phyloP scores from a whole-genome alignment of 208 protist species.

The Naegleria lovaniensis region DNA sequence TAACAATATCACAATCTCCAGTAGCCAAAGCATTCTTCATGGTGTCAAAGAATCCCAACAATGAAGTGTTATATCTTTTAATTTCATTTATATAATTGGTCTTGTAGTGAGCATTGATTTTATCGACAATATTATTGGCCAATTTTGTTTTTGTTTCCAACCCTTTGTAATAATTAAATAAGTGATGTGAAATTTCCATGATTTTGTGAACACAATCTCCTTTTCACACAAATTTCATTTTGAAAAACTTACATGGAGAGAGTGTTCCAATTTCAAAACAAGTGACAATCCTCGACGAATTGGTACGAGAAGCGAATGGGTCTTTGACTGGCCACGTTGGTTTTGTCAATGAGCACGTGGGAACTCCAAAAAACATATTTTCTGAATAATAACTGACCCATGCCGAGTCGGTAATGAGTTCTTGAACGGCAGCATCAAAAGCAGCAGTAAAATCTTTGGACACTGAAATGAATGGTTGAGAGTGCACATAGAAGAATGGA shows the following conservation, averaged over 20 bases:
- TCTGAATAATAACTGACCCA: background rate
- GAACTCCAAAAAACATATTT: background rate
- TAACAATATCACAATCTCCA: background rate
- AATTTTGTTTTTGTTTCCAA: background rate
- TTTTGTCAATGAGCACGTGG: background rate
- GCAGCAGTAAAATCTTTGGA: background rate
- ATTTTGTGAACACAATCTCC: too few relatives aligned
- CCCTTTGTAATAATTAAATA: too few relatives aligned
- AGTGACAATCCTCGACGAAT: too few relatives aligned
- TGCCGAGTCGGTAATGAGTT: background rate
- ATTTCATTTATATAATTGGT: background rate
- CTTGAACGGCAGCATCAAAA: background rate
- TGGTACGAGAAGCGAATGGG: background rate
- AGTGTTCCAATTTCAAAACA: too few relatives aligned
- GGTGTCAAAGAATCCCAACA: background rate
- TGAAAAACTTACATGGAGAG: too few relatives aligned
- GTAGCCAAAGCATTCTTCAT: background rate
- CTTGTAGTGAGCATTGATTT: background rate
- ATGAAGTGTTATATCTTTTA: background rate
- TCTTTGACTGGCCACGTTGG: background rate
- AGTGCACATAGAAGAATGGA: too few relatives aligned
- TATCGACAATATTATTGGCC: background rate
- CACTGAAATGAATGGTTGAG: background rate
- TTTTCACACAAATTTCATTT: too few relatives aligned
- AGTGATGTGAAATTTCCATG: too few relatives aligned